Base-by-base conservation (phyloP, 805 yeast species). In the Ogataea zsoltii region DNA sequence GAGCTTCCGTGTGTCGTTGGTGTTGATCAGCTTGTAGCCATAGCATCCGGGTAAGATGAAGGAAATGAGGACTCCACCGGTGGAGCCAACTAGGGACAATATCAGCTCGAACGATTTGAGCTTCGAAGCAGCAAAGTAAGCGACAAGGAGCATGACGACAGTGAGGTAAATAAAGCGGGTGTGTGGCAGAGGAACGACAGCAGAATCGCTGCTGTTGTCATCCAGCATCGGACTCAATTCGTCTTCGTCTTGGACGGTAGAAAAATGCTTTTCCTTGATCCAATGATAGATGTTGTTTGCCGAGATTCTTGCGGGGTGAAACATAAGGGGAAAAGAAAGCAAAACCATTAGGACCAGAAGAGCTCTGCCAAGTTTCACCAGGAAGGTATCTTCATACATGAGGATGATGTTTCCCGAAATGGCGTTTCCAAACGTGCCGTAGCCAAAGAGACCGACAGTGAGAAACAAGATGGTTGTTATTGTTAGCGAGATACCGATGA, bases 11-110 rank as follows among this genome's bases (percentile, higher is more conserved):
- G 44, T 35, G 38, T 63, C 60, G 17, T 56, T 41, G 6, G 58
- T 53, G n/a, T 53, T 72, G n/a, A 79, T 71, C 44, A 79, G 62
- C 60, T 80, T 75, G 60, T 68, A 85, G 0, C 92, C 92, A 62
- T 85, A 86, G 45, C 82, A 68, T 0, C 95, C 94, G 0, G 95
- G 95, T 34, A 86, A 69, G 9, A 85, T 84, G 62, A 85, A 86
- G 18, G 89, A 81, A 41, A 86, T 86, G 19, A 88, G 71, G 0
- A 91, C 87, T 4, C 91, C 86, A 0, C 95, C 95, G 0, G 94
- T 86, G 4, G 91, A 85, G 3, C 95, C 95, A 9, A 86, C 90
- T 42, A 86, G 67, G 1, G 92, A 80, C 38, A 86, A 65, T 3
- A 86, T 85, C 29, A 77, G 73, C 42, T 85, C 91, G 58, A 86